Base-by-base conservation (phyloP, 257 asterid species). In the Petunia secreta region DNA sequence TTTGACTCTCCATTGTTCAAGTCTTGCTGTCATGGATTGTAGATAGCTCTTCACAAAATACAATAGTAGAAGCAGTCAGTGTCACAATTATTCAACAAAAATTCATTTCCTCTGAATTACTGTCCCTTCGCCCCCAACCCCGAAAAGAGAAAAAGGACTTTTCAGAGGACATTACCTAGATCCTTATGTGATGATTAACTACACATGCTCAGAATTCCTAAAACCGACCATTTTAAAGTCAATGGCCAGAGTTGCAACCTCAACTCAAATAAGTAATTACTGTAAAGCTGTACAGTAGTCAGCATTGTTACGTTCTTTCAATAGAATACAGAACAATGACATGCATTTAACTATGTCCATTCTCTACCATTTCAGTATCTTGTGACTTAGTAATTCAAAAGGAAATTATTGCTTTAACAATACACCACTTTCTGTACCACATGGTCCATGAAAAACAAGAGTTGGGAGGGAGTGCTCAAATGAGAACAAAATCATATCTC, bases 1-100 rank as follows among this genome's bases (percentile, higher is more conserved):
- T 75, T 84, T 90, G 38, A 90, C 88, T 82, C 98, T 87, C 98
- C 98, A 94, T 80, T 94, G 97, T 89, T 94, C 98, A 4, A 94
- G 93, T 82, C 98, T 91, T 68, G 96, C 92, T 55, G 96, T 85
- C 54, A 92, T 88, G 66, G 96, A 94, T 91, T 93, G 92, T 82
- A 94, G 91, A 89, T 87, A 94, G 76, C 89, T 87, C 98, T 92
- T 87, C 78, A 84, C 76, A 81, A 81, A 85, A 25, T 4, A 66
- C 36, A 55, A 65, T 3, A 48, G 46, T 34, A 73, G 62, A 73
- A 73, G 16, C 36, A 73, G 25, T 11, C 62, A 48, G 62, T 48
- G 62, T 73, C 50, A 6, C 13, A 53, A 71, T 25, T 25, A 71
- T 48, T 48, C 54, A 48, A 48, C 43, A 48, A 73, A 34, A 73